These are phyloP conservation scores for Fusarium continuum DNA, from an alignment of 2,329 filamentous ascomycete species.

Conservation along the genomic window DNA sequence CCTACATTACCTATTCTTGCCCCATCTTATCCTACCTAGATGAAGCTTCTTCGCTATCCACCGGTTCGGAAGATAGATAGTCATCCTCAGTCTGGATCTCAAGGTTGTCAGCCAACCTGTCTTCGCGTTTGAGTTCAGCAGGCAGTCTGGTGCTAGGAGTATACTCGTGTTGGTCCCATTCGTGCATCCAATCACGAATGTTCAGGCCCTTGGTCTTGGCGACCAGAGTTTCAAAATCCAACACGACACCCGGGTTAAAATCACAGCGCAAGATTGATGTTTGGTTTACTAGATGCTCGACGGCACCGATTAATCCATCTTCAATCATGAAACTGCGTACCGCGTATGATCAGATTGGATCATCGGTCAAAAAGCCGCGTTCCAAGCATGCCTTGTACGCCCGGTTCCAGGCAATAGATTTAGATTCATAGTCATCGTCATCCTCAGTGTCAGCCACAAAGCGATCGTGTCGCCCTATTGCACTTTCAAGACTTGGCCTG, in stretches of 20 bases:
- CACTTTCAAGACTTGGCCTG: background rate
- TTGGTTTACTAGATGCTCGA: background rate
- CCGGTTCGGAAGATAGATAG: too few relatives aligned
- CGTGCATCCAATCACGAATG: background rate
- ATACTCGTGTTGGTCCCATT: background rate
- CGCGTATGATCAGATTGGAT: too few relatives aligned
- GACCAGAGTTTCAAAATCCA: background rate
- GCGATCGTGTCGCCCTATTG: too few relatives aligned
- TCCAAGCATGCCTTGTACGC: background rate
- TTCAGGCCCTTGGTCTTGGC: background rate
- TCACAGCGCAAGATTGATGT: background rate
- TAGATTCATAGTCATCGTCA: too few relatives aligned
- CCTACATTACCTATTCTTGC: too few relatives aligned
- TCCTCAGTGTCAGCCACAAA: too few relatives aligned
- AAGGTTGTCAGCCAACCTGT: background rate
- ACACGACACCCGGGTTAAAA: background rate
- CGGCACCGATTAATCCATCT: background rate
- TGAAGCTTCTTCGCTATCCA: too few relatives aligned
- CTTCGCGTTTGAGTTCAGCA: background rate
- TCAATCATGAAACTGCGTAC: background rate
- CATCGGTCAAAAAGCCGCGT: background rate
- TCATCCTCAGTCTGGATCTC: background rate
- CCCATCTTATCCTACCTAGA: too few relatives aligned
- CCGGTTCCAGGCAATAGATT: background rate
- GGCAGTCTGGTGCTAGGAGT: background rate